Evolutionary conservation across 192 early-diverging fungal genomes (phyloP).

Genomic region (Coemansia biformis): DNA sequence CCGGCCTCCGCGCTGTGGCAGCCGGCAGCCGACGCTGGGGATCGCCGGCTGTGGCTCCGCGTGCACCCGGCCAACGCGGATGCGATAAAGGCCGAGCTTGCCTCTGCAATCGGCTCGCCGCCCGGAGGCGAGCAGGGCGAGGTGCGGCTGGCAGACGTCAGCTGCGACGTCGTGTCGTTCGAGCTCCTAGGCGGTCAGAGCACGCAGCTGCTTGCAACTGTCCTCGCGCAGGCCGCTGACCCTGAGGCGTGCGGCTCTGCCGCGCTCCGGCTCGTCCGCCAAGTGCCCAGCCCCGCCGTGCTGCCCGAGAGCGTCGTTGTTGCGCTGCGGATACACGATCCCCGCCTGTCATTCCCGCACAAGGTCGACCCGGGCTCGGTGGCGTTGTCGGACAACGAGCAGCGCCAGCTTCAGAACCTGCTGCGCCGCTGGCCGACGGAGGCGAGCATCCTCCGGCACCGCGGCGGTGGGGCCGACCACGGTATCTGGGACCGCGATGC

Average conservation of each 20-base stretch:
- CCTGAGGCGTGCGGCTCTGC: conserved; percentile 2
- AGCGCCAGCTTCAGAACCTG: conserved; percentile 33
- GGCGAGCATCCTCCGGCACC: conserved; percentile 9
- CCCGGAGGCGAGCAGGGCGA: no score
- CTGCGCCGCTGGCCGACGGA: conserved; percentile 55
- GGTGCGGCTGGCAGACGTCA: conserved; percentile 50
- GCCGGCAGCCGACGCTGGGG: conserved; percentile 25
- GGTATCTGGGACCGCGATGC: conserved; percentile 57
- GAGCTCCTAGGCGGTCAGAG: conserved; percentile 78
- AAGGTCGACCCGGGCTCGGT: not conserved
- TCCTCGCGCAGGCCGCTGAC: conserved; percentile 42
- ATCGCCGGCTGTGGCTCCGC: conserved; percentile 70
- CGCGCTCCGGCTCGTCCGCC: conserved; percentile 7
- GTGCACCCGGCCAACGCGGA: conserved; percentile 66
- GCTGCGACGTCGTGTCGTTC: conserved; percentile 62
- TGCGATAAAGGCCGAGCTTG: conserved; percentile 42
- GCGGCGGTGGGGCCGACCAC: conserved; percentile 14
- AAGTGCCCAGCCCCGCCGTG: conserved; percentile 60
- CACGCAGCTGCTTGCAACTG: conserved; percentile 64
- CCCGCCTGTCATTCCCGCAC: conserved; percentile 60
- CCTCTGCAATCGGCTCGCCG: no score
- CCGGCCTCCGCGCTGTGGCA: conserved; percentile 77
- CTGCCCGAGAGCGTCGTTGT: conserved; percentile 77
- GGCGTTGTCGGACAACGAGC: conserved; percentile 5
- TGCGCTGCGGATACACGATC: conserved; percentile 77